phyloP scores from a whole-genome alignment of 176 grass and related monocot species.

The Phoenix roebelenii region DNA sequence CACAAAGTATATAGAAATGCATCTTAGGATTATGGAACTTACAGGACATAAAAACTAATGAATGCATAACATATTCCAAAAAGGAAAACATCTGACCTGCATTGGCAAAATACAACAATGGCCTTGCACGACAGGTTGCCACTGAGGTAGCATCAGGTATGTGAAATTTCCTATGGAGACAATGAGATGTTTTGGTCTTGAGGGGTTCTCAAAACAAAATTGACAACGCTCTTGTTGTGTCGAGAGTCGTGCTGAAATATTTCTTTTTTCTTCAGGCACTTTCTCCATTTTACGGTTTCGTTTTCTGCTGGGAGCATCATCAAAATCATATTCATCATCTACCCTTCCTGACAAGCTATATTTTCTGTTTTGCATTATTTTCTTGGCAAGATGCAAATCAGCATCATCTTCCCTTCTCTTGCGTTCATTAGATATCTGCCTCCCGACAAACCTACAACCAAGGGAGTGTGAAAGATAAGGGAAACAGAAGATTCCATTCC shows the following conservation, averaged over 20 bases:
- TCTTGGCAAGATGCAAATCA: conserved; percentile 67
- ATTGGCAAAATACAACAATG: conserved; percentile 88
- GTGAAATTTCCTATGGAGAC: conserved; percentile 90
- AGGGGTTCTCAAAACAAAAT: conserved; percentile 95
- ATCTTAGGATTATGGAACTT: too few relatives aligned
- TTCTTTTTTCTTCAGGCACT: conserved; percentile 28
- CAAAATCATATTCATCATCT: conserved; percentile 97
- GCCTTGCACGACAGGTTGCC: conserved; percentile 62
- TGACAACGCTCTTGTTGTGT: conserved; percentile 81
- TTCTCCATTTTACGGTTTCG: conserved; percentile 49
- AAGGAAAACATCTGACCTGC: conserved; percentile 48
- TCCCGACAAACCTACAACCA: conserved; percentile 37
- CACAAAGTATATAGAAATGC: too few relatives aligned
- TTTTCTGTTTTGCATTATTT: conserved; percentile 70
- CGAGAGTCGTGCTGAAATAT: conserved; percentile 24
- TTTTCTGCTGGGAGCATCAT: conserved; percentile 63
- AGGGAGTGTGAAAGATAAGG: conserved; percentile 7
- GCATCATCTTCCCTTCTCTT: conserved; percentile 83
- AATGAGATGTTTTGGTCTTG: conserved; percentile 90
- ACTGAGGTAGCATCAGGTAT: conserved; percentile 85
- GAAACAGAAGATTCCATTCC: not conserved
- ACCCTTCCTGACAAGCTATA: conserved; percentile 59
- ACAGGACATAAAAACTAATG: too few relatives aligned
- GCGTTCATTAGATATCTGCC: conserved; percentile 33
- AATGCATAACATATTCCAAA: not conserved